phyloP scores from a whole-genome alignment of 192 early-diverging fungal genomes.

The Gonapodya prolifera region DNA sequence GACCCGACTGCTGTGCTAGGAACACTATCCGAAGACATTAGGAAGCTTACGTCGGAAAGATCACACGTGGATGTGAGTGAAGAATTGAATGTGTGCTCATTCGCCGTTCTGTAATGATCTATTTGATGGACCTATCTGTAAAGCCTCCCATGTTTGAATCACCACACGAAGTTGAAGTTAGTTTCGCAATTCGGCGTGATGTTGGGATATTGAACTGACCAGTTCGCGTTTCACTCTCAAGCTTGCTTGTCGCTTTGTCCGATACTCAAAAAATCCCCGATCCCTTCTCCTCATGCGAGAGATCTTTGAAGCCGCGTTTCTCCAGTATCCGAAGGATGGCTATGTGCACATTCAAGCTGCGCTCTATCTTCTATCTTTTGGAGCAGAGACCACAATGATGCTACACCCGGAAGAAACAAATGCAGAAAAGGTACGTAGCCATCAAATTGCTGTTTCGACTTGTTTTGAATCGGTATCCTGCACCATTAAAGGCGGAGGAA shows the following conservation, averaged over 20 bases:
- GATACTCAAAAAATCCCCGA: not conserved
- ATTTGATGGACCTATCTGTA: too few relatives aligned
- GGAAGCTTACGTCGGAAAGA: too few relatives aligned
- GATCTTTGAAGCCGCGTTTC: not conserved
- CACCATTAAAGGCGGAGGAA: too few relatives aligned
- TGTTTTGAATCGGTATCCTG: too few relatives aligned
- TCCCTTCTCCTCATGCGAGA: not conserved
- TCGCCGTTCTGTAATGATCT: too few relatives aligned
- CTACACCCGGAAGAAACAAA: not conserved
- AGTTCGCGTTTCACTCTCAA: not conserved
- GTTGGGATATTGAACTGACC: too few relatives aligned
- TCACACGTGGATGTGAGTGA: too few relatives aligned
- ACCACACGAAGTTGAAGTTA: not conserved
- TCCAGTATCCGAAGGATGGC: not conserved
- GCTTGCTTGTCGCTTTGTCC: not conserved
- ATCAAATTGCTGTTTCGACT: too few relatives aligned
- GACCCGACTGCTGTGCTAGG: not conserved
- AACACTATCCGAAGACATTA: not conserved
- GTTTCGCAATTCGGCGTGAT: too few relatives aligned
- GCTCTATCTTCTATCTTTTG: not conserved
- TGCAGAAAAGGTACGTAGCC: not conserved
- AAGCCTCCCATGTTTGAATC: not conserved
- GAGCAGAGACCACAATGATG: not conserved
- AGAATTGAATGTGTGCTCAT: too few relatives aligned
- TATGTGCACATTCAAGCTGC: not conserved